Evolutionary conservation across 768 basidiomycete genomes (phyloP).

Genomic region (Boletus bicolor): DNA sequence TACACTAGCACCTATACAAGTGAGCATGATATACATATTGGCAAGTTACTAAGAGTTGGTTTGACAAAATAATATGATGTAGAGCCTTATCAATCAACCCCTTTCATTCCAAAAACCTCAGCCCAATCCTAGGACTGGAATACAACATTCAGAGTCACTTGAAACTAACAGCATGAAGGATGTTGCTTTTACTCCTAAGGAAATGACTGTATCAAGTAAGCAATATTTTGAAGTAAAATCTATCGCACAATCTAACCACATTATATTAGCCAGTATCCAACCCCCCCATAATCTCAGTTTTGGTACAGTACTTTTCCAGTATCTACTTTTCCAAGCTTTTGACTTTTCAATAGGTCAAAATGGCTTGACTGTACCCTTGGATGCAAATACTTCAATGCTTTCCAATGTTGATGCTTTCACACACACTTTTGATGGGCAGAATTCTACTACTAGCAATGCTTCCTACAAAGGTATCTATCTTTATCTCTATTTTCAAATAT

Average conservation of each 20-base stretch:
- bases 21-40: background rate
- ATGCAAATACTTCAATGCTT: background rate
- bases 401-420: too few species aligned
- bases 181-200: background rate
- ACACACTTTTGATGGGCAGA: too few species aligned
- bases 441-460: too few species aligned
- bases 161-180: background rate
- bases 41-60: rapidly evolving
- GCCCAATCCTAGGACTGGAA: background rate
- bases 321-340: background rate
- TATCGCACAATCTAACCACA: rapidly evolving
- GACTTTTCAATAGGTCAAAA: background rate
- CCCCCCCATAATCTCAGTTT: rapidly evolving
- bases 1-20: background rate
- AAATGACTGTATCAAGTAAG: background rate
- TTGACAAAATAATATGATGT: background rate
- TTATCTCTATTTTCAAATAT: background rate
- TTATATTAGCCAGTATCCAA: background rate
- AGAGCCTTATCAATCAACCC: background rate
- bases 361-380: rapidly evolving
- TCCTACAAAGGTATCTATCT: background rate
- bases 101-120: background rate
- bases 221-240: background rate
- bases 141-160: background rate
- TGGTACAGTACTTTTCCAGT: background rate